Percentiles rank a stretch among this genome's conserved stretches.
These are phyloP conservation scores for Auricularia heimuer DNA, from an alignment of 768 basidiomycete species.

Conservation along the genomic window DNA sequence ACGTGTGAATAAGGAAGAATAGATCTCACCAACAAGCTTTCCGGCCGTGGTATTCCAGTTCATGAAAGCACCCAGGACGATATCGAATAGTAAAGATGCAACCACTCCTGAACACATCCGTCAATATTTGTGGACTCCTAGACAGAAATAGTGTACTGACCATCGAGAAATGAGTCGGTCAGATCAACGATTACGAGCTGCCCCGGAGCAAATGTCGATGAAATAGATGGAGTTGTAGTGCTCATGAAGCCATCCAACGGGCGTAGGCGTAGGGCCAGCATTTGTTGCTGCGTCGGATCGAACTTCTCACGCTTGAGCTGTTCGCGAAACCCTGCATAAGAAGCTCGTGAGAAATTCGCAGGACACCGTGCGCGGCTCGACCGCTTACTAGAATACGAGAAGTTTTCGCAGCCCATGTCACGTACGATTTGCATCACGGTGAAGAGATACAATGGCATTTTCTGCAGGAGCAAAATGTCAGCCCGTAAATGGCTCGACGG, in stretches of 20 bases:
- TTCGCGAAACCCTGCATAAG: conserved; percentile 38
- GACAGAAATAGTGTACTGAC: neutral
- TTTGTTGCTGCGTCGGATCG: conserved; percentile 43
- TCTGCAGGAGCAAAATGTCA: neutral
- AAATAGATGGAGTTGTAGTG: conserved; percentile 15
- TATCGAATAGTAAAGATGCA: conserved; percentile 4
- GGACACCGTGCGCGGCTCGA: neutral
- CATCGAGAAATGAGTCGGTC: conserved; percentile 64
- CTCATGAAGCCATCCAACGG: conserved; percentile 43
- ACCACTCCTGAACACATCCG: neutral
- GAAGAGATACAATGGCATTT: conserved; percentile 6
- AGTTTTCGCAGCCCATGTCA: conserved; percentile 46
- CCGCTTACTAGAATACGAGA: conserved; percentile 13
- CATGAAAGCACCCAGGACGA: conserved; percentile 5
- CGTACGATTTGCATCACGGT: conserved; percentile 40
- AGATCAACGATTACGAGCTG: conserved; percentile 60
- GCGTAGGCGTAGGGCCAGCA: conserved; percentile 54
- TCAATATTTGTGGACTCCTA: neutral
- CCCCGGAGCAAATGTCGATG: conserved; percentile 40
- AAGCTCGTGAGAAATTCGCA: conserved; percentile 6
- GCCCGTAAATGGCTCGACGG: neutral
- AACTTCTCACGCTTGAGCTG: conserved; percentile 40
- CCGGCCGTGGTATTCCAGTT: neutral
- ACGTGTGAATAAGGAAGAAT: neutral
- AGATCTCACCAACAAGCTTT: conserved; percentile 1